These are phyloP conservation scores for Diplocarpon mali DNA, from an alignment of 2,329 filamentous ascomycete genomes.

Conservation along the genomic window DNA sequence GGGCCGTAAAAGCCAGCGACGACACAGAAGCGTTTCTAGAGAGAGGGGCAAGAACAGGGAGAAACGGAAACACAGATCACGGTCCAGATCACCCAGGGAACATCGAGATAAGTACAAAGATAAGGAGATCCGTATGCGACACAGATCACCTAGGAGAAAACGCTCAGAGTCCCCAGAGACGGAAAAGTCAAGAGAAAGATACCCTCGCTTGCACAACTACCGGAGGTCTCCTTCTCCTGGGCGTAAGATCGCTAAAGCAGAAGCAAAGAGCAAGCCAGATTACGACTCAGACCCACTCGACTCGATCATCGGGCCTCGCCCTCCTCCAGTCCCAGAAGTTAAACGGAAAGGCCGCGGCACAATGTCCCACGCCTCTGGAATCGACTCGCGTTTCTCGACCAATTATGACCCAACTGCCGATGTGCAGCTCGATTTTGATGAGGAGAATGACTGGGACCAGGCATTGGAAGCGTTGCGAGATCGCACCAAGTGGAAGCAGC, in stretches of 20 bases:
- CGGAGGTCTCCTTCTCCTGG: slow-evolving; percentile 10
- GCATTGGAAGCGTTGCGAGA: slow-evolving; percentile 69
- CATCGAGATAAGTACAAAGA: slow-evolving; percentile 22
- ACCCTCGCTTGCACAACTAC: slow-evolving; percentile 6
- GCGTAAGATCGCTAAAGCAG: slow-evolving; percentile 2
- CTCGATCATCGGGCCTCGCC: slow-evolving; percentile 65
- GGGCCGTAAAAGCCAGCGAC: slow-evolving; percentile 24
- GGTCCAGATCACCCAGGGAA: slow-evolving; percentile 19
- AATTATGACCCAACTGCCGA: slow-evolving; percentile 49
- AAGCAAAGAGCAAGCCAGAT: slow-evolving; percentile 13
- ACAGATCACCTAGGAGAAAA: slow-evolving; percentile 23
- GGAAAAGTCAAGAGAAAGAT: slow-evolving; percentile 9
- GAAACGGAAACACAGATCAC: slow-evolving; percentile 14
- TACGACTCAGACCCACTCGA: slow-evolving; percentile 63
- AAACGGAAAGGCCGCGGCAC: slow-evolving; percentile 60
- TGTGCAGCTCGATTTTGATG: slow-evolving; percentile 38
- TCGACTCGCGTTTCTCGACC: slow-evolving; percentile 70
- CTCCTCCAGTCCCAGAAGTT: slow-evolving; percentile 34
- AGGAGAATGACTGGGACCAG: slow-evolving; percentile 64
- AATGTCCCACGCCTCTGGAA: slow-evolving; percentile 48
- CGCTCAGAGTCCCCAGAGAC: slow-evolving; percentile 16
- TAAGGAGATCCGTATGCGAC: slow-evolving; percentile 22
- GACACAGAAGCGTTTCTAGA: slow-evolving; percentile 18
- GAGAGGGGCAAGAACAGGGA: slow-evolving; percentile 13
- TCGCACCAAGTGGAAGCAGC: slow-evolving; percentile 64